Evolutionary conservation across 2,329 filamentous ascomycete species (phyloP).

Genomic region (Aureobasidium lini): DNA sequence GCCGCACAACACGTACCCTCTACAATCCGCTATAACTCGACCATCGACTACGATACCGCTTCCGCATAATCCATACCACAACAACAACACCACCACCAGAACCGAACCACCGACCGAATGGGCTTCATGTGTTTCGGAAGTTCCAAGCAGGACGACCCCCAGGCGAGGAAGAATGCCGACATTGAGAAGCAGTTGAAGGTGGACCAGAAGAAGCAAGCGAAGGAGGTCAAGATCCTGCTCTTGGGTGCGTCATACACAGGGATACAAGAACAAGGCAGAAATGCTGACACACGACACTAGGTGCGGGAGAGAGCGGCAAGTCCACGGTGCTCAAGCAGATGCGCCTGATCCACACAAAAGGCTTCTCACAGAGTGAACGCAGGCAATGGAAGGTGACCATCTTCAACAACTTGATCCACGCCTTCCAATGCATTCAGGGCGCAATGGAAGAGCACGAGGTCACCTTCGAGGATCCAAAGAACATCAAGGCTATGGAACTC

Average conservation of each 20-base stretch:
- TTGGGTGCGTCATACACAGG: slow-evolving; percentile 56
- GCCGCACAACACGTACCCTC: background rate
- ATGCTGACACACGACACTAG: slow-evolving; percentile 42
- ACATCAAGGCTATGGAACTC: slow-evolving; percentile 70
- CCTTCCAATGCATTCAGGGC: slow-evolving; percentile 81
- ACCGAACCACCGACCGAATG: background rate
- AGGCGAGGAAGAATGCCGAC: slow-evolving; percentile 50
- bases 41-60: background rate
- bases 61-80: background rate
- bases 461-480: slow-evolving; percentile 68
- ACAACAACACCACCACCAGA: background rate
- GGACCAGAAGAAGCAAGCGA: slow-evolving; percentile 79
- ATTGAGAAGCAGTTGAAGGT: slow-evolving; percentile 79
- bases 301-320: slow-evolving; percentile 91
- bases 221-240: slow-evolving; percentile 88
- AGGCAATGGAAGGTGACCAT: slow-evolving; percentile 93
- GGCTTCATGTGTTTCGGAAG: slow-evolving; percentile 46
- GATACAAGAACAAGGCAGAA: background rate
- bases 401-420: slow-evolving; percentile 89
- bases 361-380: slow-evolving; percentile 82
- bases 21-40: background rate
- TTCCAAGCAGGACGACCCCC: slow-evolving; percentile 39
- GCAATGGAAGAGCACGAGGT: slow-evolving; percentile 84
- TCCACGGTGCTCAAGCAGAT: slow-evolving; percentile 98
- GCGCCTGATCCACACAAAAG: slow-evolving; percentile 92